Evolutionary conservation across 202 grass and related monocot species (phyloP), one percentile per base, ranked within the genome.

Genomic region (Panicum hallii): DNA sequence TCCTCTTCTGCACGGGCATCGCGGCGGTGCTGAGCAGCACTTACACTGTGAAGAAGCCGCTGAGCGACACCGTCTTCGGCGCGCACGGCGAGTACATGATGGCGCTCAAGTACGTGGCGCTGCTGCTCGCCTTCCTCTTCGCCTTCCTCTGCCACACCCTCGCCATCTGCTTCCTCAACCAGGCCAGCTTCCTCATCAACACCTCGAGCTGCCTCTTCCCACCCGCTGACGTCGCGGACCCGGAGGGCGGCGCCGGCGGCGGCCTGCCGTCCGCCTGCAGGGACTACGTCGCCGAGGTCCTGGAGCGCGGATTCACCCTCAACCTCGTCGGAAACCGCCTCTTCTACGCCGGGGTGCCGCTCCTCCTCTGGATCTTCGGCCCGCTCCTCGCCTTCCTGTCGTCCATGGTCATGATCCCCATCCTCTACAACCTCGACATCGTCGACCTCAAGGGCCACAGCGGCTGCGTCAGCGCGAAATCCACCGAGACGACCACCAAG

Each of bases 1-100:
- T 93, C 84, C 91, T 96, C 70, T 92, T 96, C 84, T 91, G 86
- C 91, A 90, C 94, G 28, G 94, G 94, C 42, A 86, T 96, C 84
- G 94, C 94, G n/a, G 94, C 94, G 7, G 88, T 96, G 75, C 84
- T 97, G 41, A 97, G 94, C 94, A 97, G 94, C 89, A 90, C 89
- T 6, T 97, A 93, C 89, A 67, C 89, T 32, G 73, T 93, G 38
- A 97, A 97, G 86, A 90, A 90, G 71, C 94, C 94, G 36, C 85
- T 97, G 0, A 93, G 90, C 70, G 91, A 97, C 58, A 8, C 91
- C 32, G 84, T 97, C 3, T 93, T 92, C 74, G 94, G 91, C 32
- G 94, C 91, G 5, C 94, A 91, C 65, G 94, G 94, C 60, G 94
- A 97, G 89, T 89, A 93, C 89, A 92, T 91, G 91, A 83, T 97